Conservation (phyloP, 805 yeast genomes). For the Priceomyces haplophilus region DNA sequence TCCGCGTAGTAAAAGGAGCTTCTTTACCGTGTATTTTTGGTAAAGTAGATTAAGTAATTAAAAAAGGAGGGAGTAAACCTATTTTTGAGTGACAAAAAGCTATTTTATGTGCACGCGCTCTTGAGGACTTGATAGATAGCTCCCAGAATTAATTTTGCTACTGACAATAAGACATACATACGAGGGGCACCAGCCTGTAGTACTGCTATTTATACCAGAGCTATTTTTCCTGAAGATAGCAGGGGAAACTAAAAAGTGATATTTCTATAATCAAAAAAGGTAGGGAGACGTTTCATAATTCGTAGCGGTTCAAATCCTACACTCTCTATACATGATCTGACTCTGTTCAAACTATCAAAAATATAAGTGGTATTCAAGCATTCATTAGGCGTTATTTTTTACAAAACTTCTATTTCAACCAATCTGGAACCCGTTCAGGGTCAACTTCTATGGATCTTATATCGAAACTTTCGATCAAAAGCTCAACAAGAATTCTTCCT, state of each 20-base stretch:
- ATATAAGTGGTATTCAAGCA: background rate
- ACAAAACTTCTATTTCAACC: conserved; percentile 16
- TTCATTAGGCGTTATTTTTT: background rate
- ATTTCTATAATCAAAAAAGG: no score
- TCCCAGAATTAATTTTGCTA: background rate
- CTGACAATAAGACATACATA: no score
- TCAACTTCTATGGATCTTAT: conserved; percentile 33
- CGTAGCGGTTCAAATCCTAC: no score
- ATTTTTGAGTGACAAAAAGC: background rate
- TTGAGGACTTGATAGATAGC: background rate
- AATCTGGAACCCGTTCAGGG: conserved; percentile 29
- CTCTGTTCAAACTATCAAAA: no score
- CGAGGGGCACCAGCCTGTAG: no score
- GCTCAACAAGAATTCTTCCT: conserved; percentile 87
- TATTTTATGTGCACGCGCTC: background rate
- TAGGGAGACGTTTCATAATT: no score
- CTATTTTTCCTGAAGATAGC: no score
- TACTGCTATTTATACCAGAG: no score
- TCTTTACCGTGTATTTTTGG: background rate
- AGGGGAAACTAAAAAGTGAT: no score
- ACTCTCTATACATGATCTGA: no score
- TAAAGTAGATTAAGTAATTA: background rate
- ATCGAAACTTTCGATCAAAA: conserved; percentile 68
- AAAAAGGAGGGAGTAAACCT: background rate
- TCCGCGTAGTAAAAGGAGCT: background rate